Evolutionary conservation across 257 asterid species (phyloP), one percentile per base, ranked within the genome.

Genomic region (Henckelia pumila): DNA sequence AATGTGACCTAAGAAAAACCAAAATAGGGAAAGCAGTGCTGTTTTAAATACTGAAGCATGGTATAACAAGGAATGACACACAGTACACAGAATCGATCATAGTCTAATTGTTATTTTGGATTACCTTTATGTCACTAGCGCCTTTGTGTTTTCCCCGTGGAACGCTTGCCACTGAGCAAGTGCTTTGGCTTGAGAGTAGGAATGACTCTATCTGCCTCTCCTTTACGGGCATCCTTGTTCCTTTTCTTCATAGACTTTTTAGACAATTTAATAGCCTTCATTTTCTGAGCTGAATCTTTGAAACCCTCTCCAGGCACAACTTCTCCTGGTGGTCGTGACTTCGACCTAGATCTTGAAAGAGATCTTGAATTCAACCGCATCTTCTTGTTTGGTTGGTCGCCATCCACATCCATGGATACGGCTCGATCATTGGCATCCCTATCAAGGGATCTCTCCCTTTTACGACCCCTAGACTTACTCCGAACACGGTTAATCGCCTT

Each of bases 171-270:
- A 13, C 95, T 78, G 61, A 76, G 86, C 83, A 94, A 80, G 69
- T 94, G 99, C 29, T 94, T 91, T 8, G 97, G 99, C 68, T 33
- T 91, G 74, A 84, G 83, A 47, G 76, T 67, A 68, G 97, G 96
- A 74, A 94, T 91, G 62, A 82, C 89, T 76, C 99, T 88, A 71
- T 94, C 99, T 0, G 86, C 85, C 82, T 88, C 96, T 76, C 99
- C 99, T 66, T 71, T 80, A 3, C 88, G 82, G 37, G 99, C 99
- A 25, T 85, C 86, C 86, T 87, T 91, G 78, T 91, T 94, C 82
- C 96, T 85, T 64, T 79, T 77, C 78, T 72, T 80, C 61, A 65
- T 77, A 21, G 96, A 79, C 21, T 73, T 66, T 78, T 79, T 81
- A 16, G 85, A 83, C 79, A 84, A 20, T 63, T 85, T 79, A 3